These are phyloP conservation scores for Penicillium taxi DNA, from an alignment of 495 filamentous ascomycete genomes.

Conservation along the genomic window DNA sequence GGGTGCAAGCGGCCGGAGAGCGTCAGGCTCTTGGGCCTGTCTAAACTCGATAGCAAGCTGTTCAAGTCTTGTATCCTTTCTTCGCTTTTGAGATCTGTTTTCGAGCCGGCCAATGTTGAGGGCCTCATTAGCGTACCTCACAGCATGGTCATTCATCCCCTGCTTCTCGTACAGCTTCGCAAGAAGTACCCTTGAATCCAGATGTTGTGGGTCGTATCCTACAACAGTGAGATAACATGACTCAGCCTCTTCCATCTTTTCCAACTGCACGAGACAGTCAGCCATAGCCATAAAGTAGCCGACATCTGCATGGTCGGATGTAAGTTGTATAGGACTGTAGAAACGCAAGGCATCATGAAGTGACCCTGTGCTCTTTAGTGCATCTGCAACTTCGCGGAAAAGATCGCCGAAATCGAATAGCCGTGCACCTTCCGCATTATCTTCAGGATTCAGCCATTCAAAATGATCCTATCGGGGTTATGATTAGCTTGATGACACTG, in stretches of 20 bases:
- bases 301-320: constrained; percentile 51
- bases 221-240: constrained; percentile 65
- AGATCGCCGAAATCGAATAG: constrained; percentile 64
- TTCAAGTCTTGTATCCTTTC: constrained; percentile 37
- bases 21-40: constrained; percentile 15
- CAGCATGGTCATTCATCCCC: constrained; percentile 60
- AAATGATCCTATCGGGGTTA: constrained; percentile 46
- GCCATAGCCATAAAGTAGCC: constrained; percentile 62
- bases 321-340: constrained; percentile 58
- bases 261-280: constrained; percentile 59
- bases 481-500: constrained; percentile 2
- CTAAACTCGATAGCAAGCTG: constrained; percentile 37
- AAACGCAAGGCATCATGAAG: constrained; percentile 63
- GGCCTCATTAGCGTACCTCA: constrained; percentile 64
- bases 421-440: constrained; percentile 38
- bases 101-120: constrained; percentile 50
- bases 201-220: constrained; percentile 56
- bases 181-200: constrained; percentile 65
- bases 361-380: constrained; percentile 49
- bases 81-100: constrained; percentile 23
- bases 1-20: constrained; percentile 17
- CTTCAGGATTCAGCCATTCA: constrained; percentile 54
- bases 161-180: constrained; percentile 72
- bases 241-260: constrained; percentile 58
- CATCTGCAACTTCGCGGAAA: constrained; percentile 62